Evolutionary conservation across 2,329 filamentous ascomycete species (phyloP).

Genomic region (Capronia coronata): DNA sequence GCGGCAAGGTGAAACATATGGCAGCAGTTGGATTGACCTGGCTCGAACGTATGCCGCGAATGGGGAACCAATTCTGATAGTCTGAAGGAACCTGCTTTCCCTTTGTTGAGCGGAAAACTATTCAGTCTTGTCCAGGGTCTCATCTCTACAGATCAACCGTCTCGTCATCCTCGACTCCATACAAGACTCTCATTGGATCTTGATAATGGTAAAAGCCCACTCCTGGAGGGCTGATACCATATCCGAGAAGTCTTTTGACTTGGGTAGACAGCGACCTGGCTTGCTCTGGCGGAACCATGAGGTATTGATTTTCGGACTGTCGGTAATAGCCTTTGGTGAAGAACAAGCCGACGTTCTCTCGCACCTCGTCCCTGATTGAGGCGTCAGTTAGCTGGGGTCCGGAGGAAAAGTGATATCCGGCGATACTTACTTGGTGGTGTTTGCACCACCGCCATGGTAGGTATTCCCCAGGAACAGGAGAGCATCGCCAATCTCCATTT

Average conservation of each 20-base stretch:
- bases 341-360: constrained; percentile 24
- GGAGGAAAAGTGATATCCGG: background rate
- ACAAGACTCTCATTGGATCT: constrained; percentile 27
- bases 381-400: constrained; percentile 2
- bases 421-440: constrained; percentile 20
- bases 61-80: constrained; percentile 16
- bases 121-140: too few species aligned
- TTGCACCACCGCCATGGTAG: constrained; percentile 34
- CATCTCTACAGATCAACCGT: constrained; percentile 32
- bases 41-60: constrained; percentile 11
- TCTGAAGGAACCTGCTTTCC: constrained; percentile 14
- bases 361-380: constrained; percentile 21
- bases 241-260: constrained; percentile 29
- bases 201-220: constrained; percentile 27
- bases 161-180: constrained; percentile 32
- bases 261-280: constrained; percentile 24
- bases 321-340: constrained; percentile 23
- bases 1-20: background rate
- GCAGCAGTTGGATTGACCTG: constrained; percentile 16
- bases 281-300: constrained; percentile 26
- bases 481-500: constrained; percentile 34
- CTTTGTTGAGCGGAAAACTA: too few species aligned
- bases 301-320: constrained; percentile 30
- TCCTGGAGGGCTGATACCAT: constrained; percentile 26
- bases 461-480: constrained; percentile 34